These are phyloP conservation scores for Auriculariales sp. DNA, from an alignment of 768 basidiomycete species.

Conservation along the genomic window DNA sequence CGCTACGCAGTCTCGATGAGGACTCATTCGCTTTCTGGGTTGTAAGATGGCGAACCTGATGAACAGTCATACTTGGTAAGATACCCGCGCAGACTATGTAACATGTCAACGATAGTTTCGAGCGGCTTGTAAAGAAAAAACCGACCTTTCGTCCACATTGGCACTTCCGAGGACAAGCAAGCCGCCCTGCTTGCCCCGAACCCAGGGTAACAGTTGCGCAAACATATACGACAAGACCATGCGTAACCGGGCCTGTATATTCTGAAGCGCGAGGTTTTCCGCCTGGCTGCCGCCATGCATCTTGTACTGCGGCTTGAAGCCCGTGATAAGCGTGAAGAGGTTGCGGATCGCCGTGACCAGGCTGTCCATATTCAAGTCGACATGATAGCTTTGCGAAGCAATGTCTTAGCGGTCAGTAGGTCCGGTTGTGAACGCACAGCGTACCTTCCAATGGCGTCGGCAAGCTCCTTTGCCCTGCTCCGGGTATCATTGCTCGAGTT, in stretches of 20 bases:
- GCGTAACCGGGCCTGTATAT: conserved; percentile 89
- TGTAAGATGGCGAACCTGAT: conserved; percentile 35
- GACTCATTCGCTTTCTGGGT: neutral
- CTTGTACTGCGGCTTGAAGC: conserved; percentile 56
- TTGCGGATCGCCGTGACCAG: conserved; percentile 73
- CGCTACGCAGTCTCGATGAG: conserved; percentile 30
- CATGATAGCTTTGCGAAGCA: conserved; percentile 54
- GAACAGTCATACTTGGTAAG: conserved; percentile 97
- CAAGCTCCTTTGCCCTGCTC: conserved; percentile 70
- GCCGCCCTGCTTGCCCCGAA: conserved; percentile 68
- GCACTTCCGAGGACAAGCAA: conserved; percentile 93
- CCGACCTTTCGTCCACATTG: conserved; percentile 91
- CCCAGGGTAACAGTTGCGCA: conserved; percentile 89
- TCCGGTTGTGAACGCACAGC: conserved; percentile 5
- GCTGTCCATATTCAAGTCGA: conserved; percentile 91
- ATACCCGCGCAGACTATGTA: conserved; percentile 81
- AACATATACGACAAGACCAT: conserved; percentile 95
- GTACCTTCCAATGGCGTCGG: conserved; percentile 81
- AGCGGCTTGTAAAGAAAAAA: too few species aligned
- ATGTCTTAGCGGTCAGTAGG: neutral
- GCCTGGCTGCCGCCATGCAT: conserved; percentile 74
- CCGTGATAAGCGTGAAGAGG: conserved; percentile 74
- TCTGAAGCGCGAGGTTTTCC: conserved; percentile 94
- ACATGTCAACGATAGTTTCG: too few species aligned
- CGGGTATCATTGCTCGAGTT: conserved; percentile 85